These are phyloP conservation scores for Uncinocarpus reesii DNA, from an alignment of 2,329 filamentous ascomycete species.

Conservation along the genomic window DNA sequence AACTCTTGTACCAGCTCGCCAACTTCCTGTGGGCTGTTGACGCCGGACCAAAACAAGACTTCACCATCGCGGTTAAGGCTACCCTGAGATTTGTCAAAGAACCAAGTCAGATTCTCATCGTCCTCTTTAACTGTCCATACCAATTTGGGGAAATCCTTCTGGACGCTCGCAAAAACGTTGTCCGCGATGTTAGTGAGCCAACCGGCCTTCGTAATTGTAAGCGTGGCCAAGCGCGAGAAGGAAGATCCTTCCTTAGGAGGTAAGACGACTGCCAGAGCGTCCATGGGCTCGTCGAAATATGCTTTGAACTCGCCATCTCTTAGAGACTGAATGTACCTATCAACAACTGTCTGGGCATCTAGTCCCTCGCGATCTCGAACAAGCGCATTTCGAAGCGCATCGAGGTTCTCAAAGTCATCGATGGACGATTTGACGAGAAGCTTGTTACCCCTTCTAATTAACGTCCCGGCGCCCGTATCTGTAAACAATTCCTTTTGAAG, in stretches of 20 bases:
- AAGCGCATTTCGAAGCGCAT: slow-evolving; percentile 70
- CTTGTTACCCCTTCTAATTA: slow-evolving; percentile 87
- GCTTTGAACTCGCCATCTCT: slow-evolving; percentile 72
- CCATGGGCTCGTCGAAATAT: slow-evolving; percentile 90
- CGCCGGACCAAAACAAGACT: slow-evolving; percentile 93
- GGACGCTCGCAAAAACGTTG: slow-evolving; percentile 86
- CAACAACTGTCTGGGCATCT: slow-evolving; percentile 72
- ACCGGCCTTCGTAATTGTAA: slow-evolving; percentile 86
- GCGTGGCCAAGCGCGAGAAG: slow-evolving; percentile 74
- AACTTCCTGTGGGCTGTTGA: slow-evolving; percentile 71
- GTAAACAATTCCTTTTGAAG: slow-evolving; percentile 96
- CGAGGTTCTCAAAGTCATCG: slow-evolving; percentile 63
- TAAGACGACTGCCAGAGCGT: slow-evolving; percentile 80
- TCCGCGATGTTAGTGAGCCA: slow-evolving; percentile 93
- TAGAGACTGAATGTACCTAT: slow-evolving; percentile 73
- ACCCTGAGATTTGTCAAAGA: slow-evolving; percentile 93
- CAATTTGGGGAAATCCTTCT: slow-evolving; percentile 83
- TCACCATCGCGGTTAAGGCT: slow-evolving; percentile 76
- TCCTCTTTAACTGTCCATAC: slow-evolving; percentile 95
- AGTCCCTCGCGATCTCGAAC: slow-evolving; percentile 71
- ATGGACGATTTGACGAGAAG: slow-evolving; percentile 63
- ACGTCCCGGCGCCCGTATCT: slow-evolving; percentile 83
- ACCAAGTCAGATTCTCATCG: slow-evolving; percentile 96
- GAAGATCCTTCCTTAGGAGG: slow-evolving; percentile 56
- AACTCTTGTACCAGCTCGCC: slow-evolving; percentile 78